These are phyloP conservation scores for Lactarius psammicola DNA, from an alignment of 768 basidiomycete species.

Conservation along the genomic window DNA sequence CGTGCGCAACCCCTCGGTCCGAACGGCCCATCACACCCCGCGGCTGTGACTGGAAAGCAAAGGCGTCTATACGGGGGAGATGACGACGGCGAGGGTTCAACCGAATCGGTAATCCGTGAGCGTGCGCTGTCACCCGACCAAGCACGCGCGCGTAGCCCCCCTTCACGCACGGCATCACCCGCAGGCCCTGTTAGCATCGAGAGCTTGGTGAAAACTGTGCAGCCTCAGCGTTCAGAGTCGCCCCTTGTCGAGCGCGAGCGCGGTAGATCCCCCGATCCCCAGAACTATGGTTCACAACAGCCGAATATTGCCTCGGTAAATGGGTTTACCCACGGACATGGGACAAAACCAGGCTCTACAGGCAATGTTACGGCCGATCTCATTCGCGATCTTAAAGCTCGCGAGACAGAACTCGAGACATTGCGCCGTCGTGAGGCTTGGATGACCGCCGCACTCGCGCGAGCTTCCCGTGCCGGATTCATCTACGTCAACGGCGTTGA, in stretches of 20 bases:
- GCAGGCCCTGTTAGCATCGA: conserved; percentile 47
- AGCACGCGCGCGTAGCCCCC: conserved; percentile 59
- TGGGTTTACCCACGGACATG: conserved; percentile 46
- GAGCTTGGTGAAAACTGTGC: conserved; percentile 52
- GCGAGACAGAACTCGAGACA: conserved; percentile 76
- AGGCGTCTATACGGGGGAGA: conserved; percentile 54
- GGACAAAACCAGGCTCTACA: conserved; percentile 52
- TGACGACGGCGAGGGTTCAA: conserved; percentile 50
- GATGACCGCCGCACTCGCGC: conserved; percentile 77
- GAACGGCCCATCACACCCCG: conserved; percentile 44
- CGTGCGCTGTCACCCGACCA: conserved; percentile 60
- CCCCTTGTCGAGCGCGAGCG: conserved; percentile 51
- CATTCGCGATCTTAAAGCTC: conserved; percentile 74
- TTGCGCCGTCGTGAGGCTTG: conserved; percentile 77
- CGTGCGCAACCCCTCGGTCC: conserved; percentile 41
- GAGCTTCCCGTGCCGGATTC: conserved; percentile 79
- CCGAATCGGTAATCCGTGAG: conserved; percentile 43
- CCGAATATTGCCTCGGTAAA: conserved; percentile 43
- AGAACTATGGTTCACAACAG: conserved; percentile 49
- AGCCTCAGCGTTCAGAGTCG: conserved; percentile 57
- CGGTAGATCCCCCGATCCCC: conserved; percentile 56
- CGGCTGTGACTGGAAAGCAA: conserved; percentile 39
- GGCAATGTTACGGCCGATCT: conserved; percentile 74
- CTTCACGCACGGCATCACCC: conserved; percentile 48
- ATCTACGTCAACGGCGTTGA: conserved; percentile 56